Evolutionary conservation across 345 rosid species (phyloP).

Genomic region (Gossypium anomalum): DNA sequence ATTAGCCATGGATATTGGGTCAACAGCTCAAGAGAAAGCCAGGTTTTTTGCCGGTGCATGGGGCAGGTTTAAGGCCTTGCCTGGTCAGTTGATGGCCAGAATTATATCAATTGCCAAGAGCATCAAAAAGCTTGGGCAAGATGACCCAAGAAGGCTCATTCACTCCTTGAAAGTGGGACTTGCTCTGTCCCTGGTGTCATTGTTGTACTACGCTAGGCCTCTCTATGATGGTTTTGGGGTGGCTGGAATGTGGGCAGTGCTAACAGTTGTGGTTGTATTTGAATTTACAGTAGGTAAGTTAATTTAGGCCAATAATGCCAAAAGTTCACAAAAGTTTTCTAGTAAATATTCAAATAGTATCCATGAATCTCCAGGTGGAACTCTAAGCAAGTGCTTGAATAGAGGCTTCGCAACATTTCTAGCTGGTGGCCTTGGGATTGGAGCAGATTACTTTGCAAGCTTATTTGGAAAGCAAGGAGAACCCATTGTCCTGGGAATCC

Average conservation of each 20-base stretch:
- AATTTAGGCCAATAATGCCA: background rate
- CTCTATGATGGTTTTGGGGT: conserved; percentile 62
- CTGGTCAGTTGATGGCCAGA: conserved; percentile 25
- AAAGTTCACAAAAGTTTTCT: background rate
- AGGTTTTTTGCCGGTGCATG: conserved; percentile 19
- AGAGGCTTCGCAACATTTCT: conserved; percentile 64
- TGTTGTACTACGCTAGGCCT: conserved; percentile 60
- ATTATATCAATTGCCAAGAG: conserved; percentile 23
- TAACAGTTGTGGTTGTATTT: conserved; percentile 71
- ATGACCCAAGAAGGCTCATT: conserved; percentile 65
- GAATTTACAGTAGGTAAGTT: conserved; percentile 78
- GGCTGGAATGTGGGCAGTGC: conserved; percentile 84
- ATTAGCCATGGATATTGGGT: conserved; percentile 34
- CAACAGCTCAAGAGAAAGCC: conserved; percentile 31
- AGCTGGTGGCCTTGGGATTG: conserved; percentile 63
- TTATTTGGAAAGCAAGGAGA: conserved; percentile 57
- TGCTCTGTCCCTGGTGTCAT: conserved; percentile 69
- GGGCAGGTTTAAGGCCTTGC: conserved; percentile 22
- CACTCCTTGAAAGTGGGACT: conserved; percentile 80
- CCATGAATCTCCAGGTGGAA: conserved; percentile 45
- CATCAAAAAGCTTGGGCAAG: conserved; percentile 44
- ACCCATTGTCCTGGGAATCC: conserved; percentile 57
- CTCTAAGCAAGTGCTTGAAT: conserved; percentile 59
- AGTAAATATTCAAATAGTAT: background rate
- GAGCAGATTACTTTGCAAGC: conserved; percentile 53